Conservation (phyloP, 176 grass and related monocot genomes). For the Cenchrus fungigraminus region DNA sequence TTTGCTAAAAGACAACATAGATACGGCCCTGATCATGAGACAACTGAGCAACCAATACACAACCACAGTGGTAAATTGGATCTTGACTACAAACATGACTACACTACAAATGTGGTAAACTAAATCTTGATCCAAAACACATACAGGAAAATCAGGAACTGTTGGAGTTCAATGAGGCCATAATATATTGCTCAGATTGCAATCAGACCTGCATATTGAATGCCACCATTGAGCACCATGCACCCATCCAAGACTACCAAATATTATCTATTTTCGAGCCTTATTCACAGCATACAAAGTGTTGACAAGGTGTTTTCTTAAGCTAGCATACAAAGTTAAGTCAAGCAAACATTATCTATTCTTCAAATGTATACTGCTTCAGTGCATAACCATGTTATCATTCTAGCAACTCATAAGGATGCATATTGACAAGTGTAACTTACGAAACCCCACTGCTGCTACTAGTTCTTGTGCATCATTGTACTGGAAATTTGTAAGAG, state of each 20-base stretch:
- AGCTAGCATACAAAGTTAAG: too few species aligned
- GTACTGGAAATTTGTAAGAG: too few species aligned
- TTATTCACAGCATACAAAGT: too few species aligned
- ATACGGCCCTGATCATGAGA: not conserved
- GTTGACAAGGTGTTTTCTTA: too few species aligned
- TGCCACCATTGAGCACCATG: slow-evolving; percentile 99
- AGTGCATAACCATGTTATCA: too few species aligned
- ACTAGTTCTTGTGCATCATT: too few species aligned
- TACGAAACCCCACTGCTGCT: too few species aligned
- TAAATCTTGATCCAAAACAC: slow-evolving; percentile 4
- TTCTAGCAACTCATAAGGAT: too few species aligned
- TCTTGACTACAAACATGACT: not conserved
- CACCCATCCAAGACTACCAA: slow-evolving; percentile 68
- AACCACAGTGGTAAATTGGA: not conserved
- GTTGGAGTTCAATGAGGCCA: not conserved
- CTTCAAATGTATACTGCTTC: too few species aligned
- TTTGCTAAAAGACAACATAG: not conserved
- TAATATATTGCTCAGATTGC: slow-evolving; percentile 11
- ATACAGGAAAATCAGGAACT: not conserved
- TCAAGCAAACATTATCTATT: too few species aligned
- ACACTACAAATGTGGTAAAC: not conserved
- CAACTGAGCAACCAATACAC: not conserved
- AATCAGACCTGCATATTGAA: slow-evolving; percentile 95
- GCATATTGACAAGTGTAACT: too few species aligned
- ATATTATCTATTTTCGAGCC: too few species aligned